Base-by-base conservation (phyloP, 2,329 filamentous ascomycete species). In the Trichophyton mentagrophytes region DNA sequence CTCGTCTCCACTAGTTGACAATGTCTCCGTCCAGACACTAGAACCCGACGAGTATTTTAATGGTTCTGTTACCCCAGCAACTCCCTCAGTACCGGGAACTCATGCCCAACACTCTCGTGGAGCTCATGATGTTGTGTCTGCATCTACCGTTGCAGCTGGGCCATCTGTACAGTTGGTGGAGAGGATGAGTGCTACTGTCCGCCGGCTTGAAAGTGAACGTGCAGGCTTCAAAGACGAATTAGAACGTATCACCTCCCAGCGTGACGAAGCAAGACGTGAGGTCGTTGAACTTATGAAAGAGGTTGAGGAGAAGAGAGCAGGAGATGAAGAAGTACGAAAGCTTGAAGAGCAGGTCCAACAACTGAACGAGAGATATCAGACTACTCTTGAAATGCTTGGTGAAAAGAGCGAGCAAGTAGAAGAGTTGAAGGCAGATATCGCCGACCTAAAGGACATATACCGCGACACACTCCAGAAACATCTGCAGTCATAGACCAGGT, bases 351-450 rank as follows among this genome's bases (percentile, higher is more conserved):
- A 90, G 66, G 77, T 96, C 57, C 76, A 75, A 30, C 82, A 83
- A 47, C 78, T 96, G 65, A 85, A 89, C 68, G 78, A 83, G 64
- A 81, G 92, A 67, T 96, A 97, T 71, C 85, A 95, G 71, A 93
- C 90, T 13, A 95, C 90, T 62, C 78, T 99, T 59, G 91, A 97
- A 76, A 86, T 97, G 84, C 76, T 99, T 61, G 93, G 93, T 1
- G 93, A 99, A 81, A 96, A 96, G 82, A 96, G 90, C 73, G 93
- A 99, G 78, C 78, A 87, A 69, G 91, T 96, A 1, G 90, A 96
- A 70, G 93, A 99, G 78, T 77, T 99, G 66, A 85, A 81, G 72
- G 86, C 88, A 11, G 93, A 97, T 78, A 88, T 99, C 59, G 80
- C 85, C 65, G 93, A 99, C 78, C 80, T 99, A 72, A 99, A 99